Evolutionary conservation across 768 basidiomycete species (phyloP), one percentile per base, ranked within the genome.

Genomic region (Mycena capillaripes): DNA sequence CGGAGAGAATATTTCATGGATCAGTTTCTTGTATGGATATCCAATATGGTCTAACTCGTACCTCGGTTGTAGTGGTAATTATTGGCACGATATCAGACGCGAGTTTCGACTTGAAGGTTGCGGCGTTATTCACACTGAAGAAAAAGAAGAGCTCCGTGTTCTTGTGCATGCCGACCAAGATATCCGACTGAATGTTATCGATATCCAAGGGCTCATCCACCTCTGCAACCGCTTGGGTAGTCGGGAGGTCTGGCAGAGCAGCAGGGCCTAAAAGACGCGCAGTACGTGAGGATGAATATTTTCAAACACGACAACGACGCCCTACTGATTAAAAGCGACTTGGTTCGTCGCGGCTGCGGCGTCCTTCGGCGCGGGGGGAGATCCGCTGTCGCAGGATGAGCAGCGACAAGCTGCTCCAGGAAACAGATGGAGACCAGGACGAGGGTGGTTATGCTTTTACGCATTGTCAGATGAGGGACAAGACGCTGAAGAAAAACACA

Each of bases 71-170:
- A 4, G 73, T 50, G 7, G 78, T 79, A 42, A 78, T 76, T 36
- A 78, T 46, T 12, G 76, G 72, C 10, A 72, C 25, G 27, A n/a
- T n/a, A n/a, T n/a, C n/a, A n/a, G 73, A 69, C 0, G 64, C 53
- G 21, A 79, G 66, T 42, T 74, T 62, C 1, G 64, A 11, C 60
- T 77, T 78, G 74, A 79, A 79, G 2, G 57, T 72, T 7, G 67
- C 66, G 9, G 76, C 62, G 44, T 79, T 59, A 4, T 61, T 56
- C 16, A 79, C 72, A 8, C 42, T 38, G 57, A 78, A 78, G 74
- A 79, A 79, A n/a, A 73, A 76, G 69, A 79, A 79, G 0, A 77
- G 73, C 64, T 79, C 78, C 25, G 61, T 70, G 32, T 73, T 73
- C 70, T 79, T 79, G n/a, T 57, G 48, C 77, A 77, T 77, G 21